phyloP scores from a whole-genome alignment of 2,329 filamentous ascomycete genomes.

The Lizonia empirigonia region DNA sequence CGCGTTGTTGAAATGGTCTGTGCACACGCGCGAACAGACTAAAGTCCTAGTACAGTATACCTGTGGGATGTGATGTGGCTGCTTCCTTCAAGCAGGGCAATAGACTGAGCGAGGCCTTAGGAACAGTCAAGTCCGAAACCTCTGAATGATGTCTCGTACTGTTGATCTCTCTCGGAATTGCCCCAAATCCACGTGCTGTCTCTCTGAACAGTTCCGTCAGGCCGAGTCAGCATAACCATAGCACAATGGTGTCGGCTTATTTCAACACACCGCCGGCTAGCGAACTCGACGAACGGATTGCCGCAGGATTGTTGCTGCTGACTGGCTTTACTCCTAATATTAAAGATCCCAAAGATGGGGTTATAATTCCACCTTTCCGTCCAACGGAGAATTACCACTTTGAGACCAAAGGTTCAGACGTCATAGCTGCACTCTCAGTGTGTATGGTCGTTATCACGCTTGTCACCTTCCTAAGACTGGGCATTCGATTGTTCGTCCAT shows the following conservation, averaged over 20 bases:
- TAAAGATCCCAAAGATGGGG: conserved; percentile 7
- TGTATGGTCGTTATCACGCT: conserved; percentile 8
- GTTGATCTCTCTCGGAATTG: neutral
- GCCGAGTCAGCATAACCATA: neutral
- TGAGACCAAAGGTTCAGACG: conserved; percentile 6
- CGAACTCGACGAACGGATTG: conserved; percentile 6
- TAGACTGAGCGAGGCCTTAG: neutral
- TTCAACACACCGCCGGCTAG: conserved; percentile 11
- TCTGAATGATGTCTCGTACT: neutral
- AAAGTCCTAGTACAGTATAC: too few relatives aligned
- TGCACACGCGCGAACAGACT: too few relatives aligned
- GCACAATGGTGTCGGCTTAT: conserved; percentile 10
- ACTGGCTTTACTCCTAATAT: conserved; percentile 2
- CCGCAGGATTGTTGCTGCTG: conserved; percentile 5
- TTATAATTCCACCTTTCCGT: conserved; percentile 8
- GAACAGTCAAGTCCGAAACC: neutral
- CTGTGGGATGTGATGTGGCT: conserved; percentile 7
- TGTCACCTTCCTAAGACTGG: conserved; percentile 8
- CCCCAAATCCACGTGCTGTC: neutral
- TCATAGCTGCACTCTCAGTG: conserved; percentile 8
- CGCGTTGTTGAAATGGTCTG: too few relatives aligned
- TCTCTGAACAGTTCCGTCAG: neutral
- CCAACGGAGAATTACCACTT: conserved; percentile 5
- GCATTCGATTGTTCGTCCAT: conserved; percentile 9
- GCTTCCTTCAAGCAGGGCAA: neutral